A percentile compares a stretch with the other conserved stretches of the same genome.
Evolutionary conservation across 148 eudicot species (phyloP).

Genomic region (Selenicereus undatus): DNA sequence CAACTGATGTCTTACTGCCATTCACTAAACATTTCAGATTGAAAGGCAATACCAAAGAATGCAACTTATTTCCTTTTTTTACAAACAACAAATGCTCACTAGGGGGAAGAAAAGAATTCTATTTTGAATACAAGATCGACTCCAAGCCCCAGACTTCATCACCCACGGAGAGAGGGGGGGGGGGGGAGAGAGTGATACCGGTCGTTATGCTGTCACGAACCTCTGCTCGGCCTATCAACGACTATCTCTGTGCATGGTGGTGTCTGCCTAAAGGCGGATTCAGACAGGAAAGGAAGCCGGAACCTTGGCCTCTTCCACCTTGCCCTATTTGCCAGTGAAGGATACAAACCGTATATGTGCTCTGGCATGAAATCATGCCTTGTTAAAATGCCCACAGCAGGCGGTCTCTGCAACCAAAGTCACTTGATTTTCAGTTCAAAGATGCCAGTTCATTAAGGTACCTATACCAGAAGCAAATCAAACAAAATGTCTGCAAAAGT

Average conservation of each 20-base stretch:
- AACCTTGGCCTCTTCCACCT: constrained; percentile 63
- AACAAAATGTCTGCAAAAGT: too few species aligned
- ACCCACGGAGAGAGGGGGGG: not conserved
- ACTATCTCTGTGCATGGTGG: not conserved
- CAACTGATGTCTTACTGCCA: not conserved
- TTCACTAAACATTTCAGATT: not conserved
- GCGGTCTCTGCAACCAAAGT: constrained; percentile 55
- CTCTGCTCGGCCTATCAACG: not conserved
- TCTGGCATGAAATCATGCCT: constrained; percentile 97
- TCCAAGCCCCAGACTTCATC: not conserved
- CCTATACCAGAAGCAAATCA: too few species aligned
- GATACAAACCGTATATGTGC: constrained; percentile 66
- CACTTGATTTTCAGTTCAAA: constrained; percentile 1
- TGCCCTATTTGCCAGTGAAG: constrained; percentile 34
- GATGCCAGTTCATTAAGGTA: too few species aligned
- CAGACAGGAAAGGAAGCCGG: constrained; percentile 36
- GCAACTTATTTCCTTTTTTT: constrained; percentile 1
- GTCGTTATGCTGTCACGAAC: not conserved
- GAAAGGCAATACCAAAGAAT: not conserved
- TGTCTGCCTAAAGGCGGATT: constrained; percentile 24
- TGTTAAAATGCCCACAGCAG: constrained; percentile 89
- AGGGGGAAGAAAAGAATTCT: not conserved
- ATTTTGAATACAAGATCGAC: not conserved
- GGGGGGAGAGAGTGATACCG: not conserved
- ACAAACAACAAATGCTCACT: not conserved